Conservation (phyloP, 2,329 filamentous ascomycete genomes). For the Ophiocordyceps sinensis region DNA sequence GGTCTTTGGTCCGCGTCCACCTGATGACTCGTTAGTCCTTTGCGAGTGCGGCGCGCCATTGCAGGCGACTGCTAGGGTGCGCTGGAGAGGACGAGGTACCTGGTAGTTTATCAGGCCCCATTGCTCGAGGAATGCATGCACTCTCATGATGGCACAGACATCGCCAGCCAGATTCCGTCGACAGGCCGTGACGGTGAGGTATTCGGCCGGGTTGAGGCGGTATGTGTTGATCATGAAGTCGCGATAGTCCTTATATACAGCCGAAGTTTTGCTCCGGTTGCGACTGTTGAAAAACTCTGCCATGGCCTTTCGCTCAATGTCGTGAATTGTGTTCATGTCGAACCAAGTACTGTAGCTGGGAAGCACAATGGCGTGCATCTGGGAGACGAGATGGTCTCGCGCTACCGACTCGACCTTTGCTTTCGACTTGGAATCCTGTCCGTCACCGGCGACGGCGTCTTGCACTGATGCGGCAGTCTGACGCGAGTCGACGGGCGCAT, state of each 20-base stretch:
- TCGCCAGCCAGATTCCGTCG: conserved; percentile 89
- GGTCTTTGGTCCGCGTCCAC: conserved; percentile 92
- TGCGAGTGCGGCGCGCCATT: too few species aligned
- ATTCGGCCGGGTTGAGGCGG: conserved; percentile 86
- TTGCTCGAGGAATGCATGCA: conserved; percentile 94
- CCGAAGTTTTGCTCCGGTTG: conserved; percentile 94
- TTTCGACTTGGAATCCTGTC: conserved; percentile 56
- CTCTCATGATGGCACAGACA: conserved; percentile 97
- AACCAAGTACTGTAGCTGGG: conserved; percentile 99
- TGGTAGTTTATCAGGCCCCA: conserved; percentile 99
- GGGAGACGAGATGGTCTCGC: conserved; percentile 79
- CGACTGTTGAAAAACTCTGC: conserved; percentile 98
- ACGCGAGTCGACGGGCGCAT: conserved; percentile 40
- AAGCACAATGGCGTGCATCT: conserved; percentile 90
- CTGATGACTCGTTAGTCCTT: conserved; percentile 27
- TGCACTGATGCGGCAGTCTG: conserved; percentile 25
- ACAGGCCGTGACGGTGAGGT: conserved; percentile 92
- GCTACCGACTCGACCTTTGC: conserved; percentile 72
- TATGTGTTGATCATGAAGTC: conserved; percentile 99
- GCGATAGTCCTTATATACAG: conserved; percentile 96
- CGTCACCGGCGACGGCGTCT: conserved; percentile 33
- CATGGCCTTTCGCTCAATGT: conserved; percentile 84
- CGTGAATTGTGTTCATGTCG: conserved; percentile 87
- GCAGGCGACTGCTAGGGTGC: too few species aligned
- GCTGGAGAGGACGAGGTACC: conserved; percentile 32